Evolutionary conservation across 1,139 yeast species (phyloP).

Genomic region (Suhomyces guaymorum): DNA sequence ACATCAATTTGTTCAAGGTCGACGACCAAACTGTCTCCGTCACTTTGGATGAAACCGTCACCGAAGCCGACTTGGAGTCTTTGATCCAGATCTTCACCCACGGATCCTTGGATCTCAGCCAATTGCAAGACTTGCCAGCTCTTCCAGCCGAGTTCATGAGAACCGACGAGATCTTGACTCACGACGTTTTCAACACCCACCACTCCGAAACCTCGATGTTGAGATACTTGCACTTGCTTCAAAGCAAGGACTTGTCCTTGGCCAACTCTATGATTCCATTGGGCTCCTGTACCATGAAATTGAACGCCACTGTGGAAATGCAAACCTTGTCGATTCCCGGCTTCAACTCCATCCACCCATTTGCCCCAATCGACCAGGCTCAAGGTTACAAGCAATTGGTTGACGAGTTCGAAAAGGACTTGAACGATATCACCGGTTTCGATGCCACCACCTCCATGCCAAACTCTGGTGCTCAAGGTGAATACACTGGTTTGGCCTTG

Average conservation of each 20-base stretch:
- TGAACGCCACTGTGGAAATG: conserved; percentile 95
- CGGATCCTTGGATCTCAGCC: conserved; percentile 17
- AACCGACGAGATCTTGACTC: conserved; percentile 61
- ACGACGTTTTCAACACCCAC: conserved; percentile 80
- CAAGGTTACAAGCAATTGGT: conserved; percentile 77
- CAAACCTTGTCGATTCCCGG: conserved; percentile 94
- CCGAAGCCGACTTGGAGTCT: conserved; percentile 57
- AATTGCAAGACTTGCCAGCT: conserved; percentile 43
- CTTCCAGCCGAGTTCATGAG: conserved; percentile 60
- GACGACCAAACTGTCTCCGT: conserved; percentile 64
- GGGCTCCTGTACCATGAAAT: conserved; percentile 97
- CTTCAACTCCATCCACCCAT: conserved; percentile 84
- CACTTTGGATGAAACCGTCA: conserved; percentile 84
- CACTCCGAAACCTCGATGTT: conserved; percentile 95
- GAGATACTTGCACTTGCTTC: conserved; percentile 83
- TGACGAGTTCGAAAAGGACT: conserved; percentile 74
- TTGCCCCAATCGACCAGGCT: conserved; percentile 86
- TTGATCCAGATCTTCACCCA: conserved; percentile 62
- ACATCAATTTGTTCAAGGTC: conserved; percentile 76
- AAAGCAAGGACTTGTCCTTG: conserved; percentile 84
- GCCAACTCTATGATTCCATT: conserved; percentile 97
- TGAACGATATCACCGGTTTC: conserved; percentile 94
- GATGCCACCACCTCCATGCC: conserved; percentile 92
- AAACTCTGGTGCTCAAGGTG: conserved; percentile 98
- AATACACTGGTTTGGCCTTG: conserved; percentile 88